phyloP scores from a whole-genome alignment of 495 filamentous ascomycete species.

The Aspergillus sclerotioniger region DNA sequence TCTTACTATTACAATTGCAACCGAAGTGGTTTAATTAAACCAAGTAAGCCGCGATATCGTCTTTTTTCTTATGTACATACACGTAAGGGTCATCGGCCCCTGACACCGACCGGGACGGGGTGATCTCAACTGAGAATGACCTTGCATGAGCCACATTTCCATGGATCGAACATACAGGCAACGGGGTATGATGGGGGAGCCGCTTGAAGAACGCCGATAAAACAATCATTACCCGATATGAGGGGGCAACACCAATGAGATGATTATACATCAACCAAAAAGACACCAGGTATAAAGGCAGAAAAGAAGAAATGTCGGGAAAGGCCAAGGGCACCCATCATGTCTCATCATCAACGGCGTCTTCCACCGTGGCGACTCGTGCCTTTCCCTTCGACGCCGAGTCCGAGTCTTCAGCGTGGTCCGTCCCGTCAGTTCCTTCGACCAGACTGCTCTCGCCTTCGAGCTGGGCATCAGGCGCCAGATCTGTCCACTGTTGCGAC shows the following conservation, averaged over 20 bases:
- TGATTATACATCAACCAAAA: conserved; percentile 4
- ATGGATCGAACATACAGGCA: not conserved
- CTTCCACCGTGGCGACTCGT: conserved; percentile 50
- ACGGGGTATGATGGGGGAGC: not conserved
- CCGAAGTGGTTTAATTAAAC: not conserved
- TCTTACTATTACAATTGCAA: no score
- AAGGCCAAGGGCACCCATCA: conserved; percentile 20
- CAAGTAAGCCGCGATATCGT: not conserved
- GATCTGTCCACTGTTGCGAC: conserved; percentile 40
- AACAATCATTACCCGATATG: not conserved
- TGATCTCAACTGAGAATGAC: not conserved
- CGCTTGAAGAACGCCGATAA: conserved; percentile 3
- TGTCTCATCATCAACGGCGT: conserved; percentile 42
- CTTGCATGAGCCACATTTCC: not conserved
- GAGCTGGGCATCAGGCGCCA: conserved; percentile 25
- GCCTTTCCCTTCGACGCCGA: conserved; percentile 43
- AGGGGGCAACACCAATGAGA: not conserved
- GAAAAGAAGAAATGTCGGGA: not conserved
- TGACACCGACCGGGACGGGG: not conserved
- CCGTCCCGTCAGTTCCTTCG: not conserved
- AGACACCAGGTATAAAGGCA: conserved; percentile 1
- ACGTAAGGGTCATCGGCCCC: not conserved
- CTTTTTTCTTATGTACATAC: conserved; percentile 1
- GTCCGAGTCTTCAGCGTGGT: conserved; percentile 14
- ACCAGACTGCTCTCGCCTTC: conserved; percentile 13